Percentiles rank a stretch among this genome's conserved stretches.
phyloP scores from a whole-genome alignment of 768 basidiomycete genomes.

The Rhodotorula babjevae region DNA sequence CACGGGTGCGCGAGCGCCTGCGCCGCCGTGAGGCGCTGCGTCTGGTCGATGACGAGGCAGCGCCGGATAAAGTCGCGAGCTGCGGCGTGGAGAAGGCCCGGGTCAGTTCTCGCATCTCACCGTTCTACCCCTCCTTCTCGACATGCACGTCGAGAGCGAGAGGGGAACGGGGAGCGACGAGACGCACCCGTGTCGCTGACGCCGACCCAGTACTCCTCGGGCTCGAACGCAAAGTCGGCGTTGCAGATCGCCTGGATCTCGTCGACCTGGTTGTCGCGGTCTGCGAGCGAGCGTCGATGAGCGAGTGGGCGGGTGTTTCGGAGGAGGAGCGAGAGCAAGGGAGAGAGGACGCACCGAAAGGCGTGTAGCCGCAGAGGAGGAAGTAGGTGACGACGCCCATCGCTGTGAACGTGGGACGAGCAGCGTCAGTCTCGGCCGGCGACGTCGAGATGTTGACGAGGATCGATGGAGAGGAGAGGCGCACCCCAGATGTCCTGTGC shows the following conservation, averaged over 20 bases:
- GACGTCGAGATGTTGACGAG: neutral
- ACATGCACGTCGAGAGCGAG: no score
- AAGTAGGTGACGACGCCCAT: conserved; percentile 99
- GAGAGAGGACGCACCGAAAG: conserved; percentile 57
- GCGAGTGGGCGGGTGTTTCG: neutral
- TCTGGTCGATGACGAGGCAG: conserved; percentile 82
- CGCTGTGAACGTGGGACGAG: conserved; percentile 66
- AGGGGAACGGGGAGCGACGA: neutral
- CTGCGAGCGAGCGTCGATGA: neutral
- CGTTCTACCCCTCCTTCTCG: no score
- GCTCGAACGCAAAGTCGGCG: conserved; percentile 88
- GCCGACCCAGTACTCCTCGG: conserved; percentile 72
- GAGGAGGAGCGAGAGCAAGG: neutral
- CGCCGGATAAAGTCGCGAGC: conserved; percentile 75
- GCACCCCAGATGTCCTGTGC: conserved; percentile 7
- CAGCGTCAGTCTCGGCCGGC: neutral
- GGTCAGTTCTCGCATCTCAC: no score
- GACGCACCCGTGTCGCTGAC: conserved; percentile 49
- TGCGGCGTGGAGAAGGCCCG: conserved; percentile 34
- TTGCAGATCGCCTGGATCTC: conserved; percentile 95
- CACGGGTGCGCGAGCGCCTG: conserved; percentile 71
- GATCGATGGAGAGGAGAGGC: neutral
- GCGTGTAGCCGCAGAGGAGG: conserved; percentile 88
- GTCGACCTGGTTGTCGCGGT: conserved; percentile 68
- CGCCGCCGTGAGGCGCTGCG: conserved; percentile 69